These are phyloP conservation scores for Cutaneotrichosporon sp. DNA, from an alignment of 1,284 basidiomycete species.

Conservation along the genomic window DNA sequence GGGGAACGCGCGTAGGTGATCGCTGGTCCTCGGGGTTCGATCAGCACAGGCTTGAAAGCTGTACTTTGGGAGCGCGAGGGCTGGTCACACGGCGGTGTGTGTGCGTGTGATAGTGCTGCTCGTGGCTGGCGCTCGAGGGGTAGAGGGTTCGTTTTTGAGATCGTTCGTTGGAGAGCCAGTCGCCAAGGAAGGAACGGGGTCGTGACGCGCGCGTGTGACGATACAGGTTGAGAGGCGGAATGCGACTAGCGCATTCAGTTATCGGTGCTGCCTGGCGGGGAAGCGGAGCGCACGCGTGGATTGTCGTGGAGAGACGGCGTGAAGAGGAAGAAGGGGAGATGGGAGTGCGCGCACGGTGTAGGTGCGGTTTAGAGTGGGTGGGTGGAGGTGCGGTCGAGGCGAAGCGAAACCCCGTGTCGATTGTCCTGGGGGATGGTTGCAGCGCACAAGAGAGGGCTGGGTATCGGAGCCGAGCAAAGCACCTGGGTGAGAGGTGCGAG, in stretches of 20 bases:
- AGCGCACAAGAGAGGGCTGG: too few relatives aligned
- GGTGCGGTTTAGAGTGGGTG: too few relatives aligned
- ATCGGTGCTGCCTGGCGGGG: neutral
- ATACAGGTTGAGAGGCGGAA: neutral
- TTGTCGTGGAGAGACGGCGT: neutral
- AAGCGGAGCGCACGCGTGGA: neutral
- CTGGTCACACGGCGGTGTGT: neutral
- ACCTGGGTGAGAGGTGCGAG: too few relatives aligned
- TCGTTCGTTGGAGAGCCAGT: conserved; percentile 6
- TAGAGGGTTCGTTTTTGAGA: neutral
- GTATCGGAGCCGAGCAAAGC: too few relatives aligned
- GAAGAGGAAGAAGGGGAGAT: neutral
- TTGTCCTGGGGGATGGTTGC: too few relatives aligned
- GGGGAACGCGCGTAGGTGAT: neutral
- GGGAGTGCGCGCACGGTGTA: too few relatives aligned
- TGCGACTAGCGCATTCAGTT: neutral
- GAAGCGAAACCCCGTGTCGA: neutral
- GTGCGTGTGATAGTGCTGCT: neutral
- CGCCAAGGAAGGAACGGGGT: neutral
- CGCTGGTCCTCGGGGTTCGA: neutral
- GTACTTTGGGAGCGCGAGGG: too few relatives aligned
- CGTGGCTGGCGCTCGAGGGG: neutral
- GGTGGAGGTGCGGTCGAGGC: neutral
- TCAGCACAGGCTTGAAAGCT: neutral
- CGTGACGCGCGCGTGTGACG: neutral